Evolutionary conservation across 208 protist genomes (phyloP), one percentile per base, ranked within the genome.

Genomic region (Trypanosoma grayi): DNA sequence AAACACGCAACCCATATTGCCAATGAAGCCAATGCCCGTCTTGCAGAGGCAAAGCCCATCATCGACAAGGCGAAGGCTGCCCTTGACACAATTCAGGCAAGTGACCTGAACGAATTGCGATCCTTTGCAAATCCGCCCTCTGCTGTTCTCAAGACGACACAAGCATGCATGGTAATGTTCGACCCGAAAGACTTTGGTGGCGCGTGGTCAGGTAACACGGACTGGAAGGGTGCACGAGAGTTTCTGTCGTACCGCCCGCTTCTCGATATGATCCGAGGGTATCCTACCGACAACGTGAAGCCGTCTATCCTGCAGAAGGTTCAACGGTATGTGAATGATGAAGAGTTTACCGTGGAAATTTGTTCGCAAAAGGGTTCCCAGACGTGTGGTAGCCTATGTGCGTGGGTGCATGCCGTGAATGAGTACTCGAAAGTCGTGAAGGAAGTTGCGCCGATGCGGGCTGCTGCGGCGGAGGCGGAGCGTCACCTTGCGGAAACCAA

Each of bases 141-240:
- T n/a, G 79, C 93, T 20, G 97, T 99, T 64, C 80, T 96, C 28
- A 94, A 94, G 66, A 97, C 95, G 54, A 94, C 97, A 62, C 92
- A 98, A 73, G 94, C 96, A 13, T 97, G 98, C 61, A 98, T 96
- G 85, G 92, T 96, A n/a, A 91, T 99, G 77, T 95, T 99, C 60
- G 92, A 97, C 48, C 65, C 74, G 22, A 92, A 93, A 81, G 86
- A 94, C 54, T 94, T 94, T 71, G 81, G 77, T 66, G 82, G 83
- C 8, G 37, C 80, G 41, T 95, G 84, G 86, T 94, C 83, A n/a
- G 85, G 86, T 47, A 78, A 70, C 52, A 93, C 73, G 46, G 91
- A 94, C 56, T 97, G 92, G 92, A 94, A 97, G 62, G 84, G 84
- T 13, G 88, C 89, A 14, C 80, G 84, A 44, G 87, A 96, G 74